Conservation (phyloP, 768 basidiomycete genomes). For the Boletus subcaerulescens region DNA sequence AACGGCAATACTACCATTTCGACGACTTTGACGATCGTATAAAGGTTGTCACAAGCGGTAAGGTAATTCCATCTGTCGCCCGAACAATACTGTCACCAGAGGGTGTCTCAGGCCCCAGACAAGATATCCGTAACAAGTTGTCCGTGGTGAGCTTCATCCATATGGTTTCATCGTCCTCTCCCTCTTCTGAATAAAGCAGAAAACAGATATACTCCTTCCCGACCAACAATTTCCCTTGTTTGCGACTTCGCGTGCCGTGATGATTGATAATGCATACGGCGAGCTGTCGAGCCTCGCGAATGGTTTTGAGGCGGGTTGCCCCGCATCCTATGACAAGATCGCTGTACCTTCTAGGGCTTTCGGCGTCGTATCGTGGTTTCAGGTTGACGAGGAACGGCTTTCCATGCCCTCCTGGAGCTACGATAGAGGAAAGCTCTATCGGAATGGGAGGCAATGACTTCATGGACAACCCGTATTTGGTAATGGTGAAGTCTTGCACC, state of each 20-base stretch:
- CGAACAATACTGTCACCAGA: too few relatives aligned
- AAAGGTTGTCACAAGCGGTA: background rate
- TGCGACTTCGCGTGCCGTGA: background rate
- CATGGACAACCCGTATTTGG: background rate
- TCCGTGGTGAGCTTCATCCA: slow-evolving; percentile 6
- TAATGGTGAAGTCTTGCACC: slow-evolving; percentile 1
- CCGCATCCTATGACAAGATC: slow-evolving; percentile 5
- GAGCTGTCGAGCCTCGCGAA: background rate
- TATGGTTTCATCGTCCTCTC: background rate
- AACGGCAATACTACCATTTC: background rate
- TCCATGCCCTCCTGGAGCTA: background rate
- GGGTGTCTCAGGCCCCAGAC: background rate
- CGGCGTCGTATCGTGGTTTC: background rate
- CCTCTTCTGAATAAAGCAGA: background rate
- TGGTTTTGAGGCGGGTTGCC: background rate
- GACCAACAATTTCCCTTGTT: background rate
- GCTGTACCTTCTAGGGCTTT: background rate
- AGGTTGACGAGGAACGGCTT: background rate
- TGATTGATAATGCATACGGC: slow-evolving; percentile 8
- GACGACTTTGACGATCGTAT: background rate
- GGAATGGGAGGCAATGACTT: slow-evolving; percentile 2
- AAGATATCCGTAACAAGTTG: slow-evolving; percentile 3
- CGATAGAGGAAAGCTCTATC: background rate
- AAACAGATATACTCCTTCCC: slow-evolving; percentile 5
- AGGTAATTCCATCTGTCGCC: background rate